These are phyloP conservation scores for Kondoa subrosea DNA, from an alignment of 768 basidiomycete genomes.

Conservation along the genomic window DNA sequence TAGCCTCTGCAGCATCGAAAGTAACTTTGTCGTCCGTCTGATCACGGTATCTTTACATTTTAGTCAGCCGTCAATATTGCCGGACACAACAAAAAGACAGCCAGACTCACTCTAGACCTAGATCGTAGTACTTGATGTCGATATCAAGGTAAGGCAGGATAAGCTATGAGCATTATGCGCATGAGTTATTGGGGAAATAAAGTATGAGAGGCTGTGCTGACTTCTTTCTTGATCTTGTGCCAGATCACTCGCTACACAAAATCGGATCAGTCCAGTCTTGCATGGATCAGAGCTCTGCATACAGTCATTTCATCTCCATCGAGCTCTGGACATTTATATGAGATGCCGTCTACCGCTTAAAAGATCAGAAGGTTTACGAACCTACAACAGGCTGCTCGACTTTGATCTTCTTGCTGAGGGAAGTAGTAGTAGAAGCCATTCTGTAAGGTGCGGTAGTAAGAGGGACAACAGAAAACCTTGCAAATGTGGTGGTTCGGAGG, in stretches of 20 bases:
- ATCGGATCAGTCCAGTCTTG: no score
- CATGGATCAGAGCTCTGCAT: no score
- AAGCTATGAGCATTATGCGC: conserved; percentile 40
- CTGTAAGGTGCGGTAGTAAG: not conserved
- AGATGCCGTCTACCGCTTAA: no score
- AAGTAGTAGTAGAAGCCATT: not conserved
- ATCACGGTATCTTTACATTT: conserved; percentile 59
- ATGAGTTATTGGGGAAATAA: not conserved
- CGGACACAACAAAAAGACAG: not conserved
- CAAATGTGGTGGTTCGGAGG: no score
- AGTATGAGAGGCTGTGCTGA: not conserved
- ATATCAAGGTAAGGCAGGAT: conserved; percentile 87
- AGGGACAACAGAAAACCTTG: not conserved
- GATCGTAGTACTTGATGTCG: conserved; percentile 95
- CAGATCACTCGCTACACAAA: not conserved
- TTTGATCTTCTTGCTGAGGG: not conserved
- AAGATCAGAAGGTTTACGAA: not conserved
- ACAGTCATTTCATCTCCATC: not conserved
- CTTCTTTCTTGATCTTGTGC: conserved; percentile 25
- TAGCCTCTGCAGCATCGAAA: conserved; percentile 81
- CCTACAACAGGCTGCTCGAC: not conserved
- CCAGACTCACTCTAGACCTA: conserved; percentile 39
- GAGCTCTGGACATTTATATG: no score
- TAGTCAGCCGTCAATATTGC: not conserved
- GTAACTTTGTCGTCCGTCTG: conserved; percentile 92